Evolutionary conservation across 1,284 basidiomycete species (phyloP).

Genomic region (Ustilago lituana): DNA sequence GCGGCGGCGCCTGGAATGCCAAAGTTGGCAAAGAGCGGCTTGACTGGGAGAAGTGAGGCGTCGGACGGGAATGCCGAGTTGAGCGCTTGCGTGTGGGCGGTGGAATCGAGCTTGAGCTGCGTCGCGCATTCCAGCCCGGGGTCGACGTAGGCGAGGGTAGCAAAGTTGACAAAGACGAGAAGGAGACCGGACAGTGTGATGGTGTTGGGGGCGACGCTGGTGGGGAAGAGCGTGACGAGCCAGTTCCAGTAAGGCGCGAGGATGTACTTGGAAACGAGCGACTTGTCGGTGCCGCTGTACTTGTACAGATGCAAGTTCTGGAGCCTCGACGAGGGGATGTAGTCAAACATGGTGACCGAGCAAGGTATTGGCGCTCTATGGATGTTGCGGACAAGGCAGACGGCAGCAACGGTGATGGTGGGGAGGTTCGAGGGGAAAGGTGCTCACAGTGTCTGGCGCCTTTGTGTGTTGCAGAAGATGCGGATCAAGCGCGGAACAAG

Average conservation of each 20-base stretch:
- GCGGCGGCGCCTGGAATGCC: slow-evolving; percentile 43
- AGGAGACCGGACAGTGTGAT: slow-evolving; percentile 75
- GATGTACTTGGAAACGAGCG: slow-evolving; percentile 76
- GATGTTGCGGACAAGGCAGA: not conserved
- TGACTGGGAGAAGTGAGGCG: slow-evolving; percentile 34
- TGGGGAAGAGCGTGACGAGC: slow-evolving; percentile 91
- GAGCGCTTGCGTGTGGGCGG: slow-evolving; percentile 26
- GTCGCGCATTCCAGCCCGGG: slow-evolving; percentile 51
- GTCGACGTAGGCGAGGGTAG: slow-evolving; percentile 74
- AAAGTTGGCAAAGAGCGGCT: slow-evolving; percentile 45
- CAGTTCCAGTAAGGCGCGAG: slow-evolving; percentile 93
- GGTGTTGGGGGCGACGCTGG: slow-evolving; percentile 84
- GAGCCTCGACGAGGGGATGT: slow-evolving; percentile 69
- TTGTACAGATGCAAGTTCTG: slow-evolving; percentile 72
- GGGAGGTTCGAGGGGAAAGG: not conserved
- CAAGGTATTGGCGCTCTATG: slow-evolving; percentile 2
- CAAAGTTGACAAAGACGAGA: slow-evolving; percentile 85
- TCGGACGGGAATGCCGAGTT: slow-evolving; percentile 42
- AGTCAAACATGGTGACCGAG: slow-evolving; percentile 52
- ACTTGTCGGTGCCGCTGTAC: slow-evolving; percentile 72
- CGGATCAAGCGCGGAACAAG: not conserved
- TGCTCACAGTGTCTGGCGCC: no score
- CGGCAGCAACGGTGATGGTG: not conserved
- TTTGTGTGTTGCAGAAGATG: not conserved
- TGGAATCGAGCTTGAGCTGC: slow-evolving; percentile 57